These are phyloP conservation scores for Synchytrium microbalum DNA, from an alignment of 371 early-diverging fungal genomes.

Conservation along the genomic window DNA sequence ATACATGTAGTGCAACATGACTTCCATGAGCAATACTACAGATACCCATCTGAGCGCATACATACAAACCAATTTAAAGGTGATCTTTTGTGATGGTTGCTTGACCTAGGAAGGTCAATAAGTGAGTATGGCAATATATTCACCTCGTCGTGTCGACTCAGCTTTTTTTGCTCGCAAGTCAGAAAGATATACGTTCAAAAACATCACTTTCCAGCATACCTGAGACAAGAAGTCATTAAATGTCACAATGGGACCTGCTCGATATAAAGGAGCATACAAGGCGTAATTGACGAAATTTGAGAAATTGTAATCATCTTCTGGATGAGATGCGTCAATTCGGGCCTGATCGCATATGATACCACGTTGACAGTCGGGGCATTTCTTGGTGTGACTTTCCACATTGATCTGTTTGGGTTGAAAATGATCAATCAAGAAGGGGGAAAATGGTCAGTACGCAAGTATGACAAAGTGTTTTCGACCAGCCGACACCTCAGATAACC, in stretches of 20 bases:
- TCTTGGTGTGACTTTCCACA: background rate
- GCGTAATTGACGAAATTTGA: constrained; percentile 69
- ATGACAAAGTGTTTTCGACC: constrained; percentile 1
- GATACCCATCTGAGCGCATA: constrained; percentile 31
- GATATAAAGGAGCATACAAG: constrained; percentile 80
- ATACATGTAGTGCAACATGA: constrained; percentile 68
- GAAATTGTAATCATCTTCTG: constrained; percentile 60
- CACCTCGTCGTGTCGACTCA: too few species aligned
- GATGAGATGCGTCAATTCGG: constrained; percentile 14
- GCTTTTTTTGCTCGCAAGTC: background rate
- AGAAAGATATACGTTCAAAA: background rate
- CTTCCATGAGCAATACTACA: constrained; percentile 67
- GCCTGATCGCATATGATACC: constrained; percentile 3
- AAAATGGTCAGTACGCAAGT: too few species aligned
- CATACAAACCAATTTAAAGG: constrained; percentile 23
- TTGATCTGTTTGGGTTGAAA: background rate
- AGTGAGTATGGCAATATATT: too few species aligned
- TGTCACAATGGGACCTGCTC: constrained; percentile 92
- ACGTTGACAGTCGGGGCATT: constrained; percentile 4
- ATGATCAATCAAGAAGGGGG: constrained; percentile 4
- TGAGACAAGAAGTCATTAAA: constrained; percentile 86
- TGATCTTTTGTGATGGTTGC: background rate
- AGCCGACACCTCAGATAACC: constrained; percentile 8
- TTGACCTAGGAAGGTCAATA: too few species aligned
- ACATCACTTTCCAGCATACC: constrained; percentile 29